Percentiles rank a stretch among this genome's conserved stretches.
phyloP scores from a whole-genome alignment of 805 yeast genomes.

The Peterozyma toletana region DNA sequence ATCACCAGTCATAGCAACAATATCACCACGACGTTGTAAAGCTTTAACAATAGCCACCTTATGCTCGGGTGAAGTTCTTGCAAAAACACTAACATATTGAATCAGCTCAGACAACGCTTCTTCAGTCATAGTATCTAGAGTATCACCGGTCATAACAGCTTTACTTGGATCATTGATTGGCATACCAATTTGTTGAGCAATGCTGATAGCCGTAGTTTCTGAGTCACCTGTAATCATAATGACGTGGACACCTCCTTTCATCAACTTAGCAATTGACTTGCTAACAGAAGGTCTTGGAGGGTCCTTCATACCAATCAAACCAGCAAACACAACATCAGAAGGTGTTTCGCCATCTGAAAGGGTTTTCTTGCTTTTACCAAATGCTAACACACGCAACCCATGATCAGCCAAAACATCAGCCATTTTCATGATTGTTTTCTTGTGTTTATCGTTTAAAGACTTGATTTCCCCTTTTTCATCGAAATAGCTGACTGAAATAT shows the following conservation, averaged over 20 bases:
- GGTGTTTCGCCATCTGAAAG: constrained; percentile 36
- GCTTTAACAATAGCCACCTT: constrained; percentile 87
- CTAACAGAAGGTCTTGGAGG: constrained; percentile 92
- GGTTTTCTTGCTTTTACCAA: constrained; percentile 48
- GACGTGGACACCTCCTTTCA: constrained; percentile 94
- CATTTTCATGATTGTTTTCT: constrained; percentile 40
- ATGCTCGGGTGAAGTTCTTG: constrained; percentile 93
- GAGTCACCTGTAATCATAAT: constrained; percentile 97
- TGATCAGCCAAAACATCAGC: constrained; percentile 66
- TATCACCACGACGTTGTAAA: constrained; percentile 82
- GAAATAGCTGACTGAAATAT: constrained; percentile 50
- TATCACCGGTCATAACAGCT: constrained; percentile 81
- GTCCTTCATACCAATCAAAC: constrained; percentile 92
- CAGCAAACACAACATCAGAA: constrained; percentile 64
- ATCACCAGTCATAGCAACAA: constrained; percentile 99
- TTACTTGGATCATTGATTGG: constrained; percentile 56
- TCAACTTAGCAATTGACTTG: constrained; percentile 62
- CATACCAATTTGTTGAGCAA: constrained; percentile 88
- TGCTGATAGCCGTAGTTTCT: constrained; percentile 77
- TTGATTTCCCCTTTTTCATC: constrained; percentile 53
- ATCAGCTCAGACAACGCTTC: constrained; percentile 70
- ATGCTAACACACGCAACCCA: constrained; percentile 81
- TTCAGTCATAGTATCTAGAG: constrained; percentile 66
- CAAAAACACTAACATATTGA: constrained; percentile 80
- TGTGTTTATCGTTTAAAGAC: constrained; percentile 47